phyloP scores from a whole-genome alignment of 306 rosid species.

The Cajanus cajan region DNA sequence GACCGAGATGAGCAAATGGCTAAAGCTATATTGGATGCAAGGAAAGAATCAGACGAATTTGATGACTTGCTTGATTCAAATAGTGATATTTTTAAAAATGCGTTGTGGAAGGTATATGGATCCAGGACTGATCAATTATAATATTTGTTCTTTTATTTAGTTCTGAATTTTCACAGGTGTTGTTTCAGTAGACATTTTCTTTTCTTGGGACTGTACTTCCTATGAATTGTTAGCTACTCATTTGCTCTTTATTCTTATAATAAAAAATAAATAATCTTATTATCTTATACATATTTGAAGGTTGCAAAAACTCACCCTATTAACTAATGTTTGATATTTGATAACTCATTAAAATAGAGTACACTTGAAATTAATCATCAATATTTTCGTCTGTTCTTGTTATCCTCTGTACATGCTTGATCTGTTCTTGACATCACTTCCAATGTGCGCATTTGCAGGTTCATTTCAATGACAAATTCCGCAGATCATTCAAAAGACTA shows the following conservation, averaged over 20 bases:
- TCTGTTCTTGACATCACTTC: background rate
- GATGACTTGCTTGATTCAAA: constrained; percentile 62
- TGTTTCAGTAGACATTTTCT: background rate
- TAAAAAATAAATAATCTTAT: too few relatives aligned
- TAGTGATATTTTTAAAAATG: constrained; percentile 47
- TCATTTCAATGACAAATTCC: constrained; percentile 48
- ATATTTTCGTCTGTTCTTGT: background rate
- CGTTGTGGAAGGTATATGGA: constrained; percentile 62
- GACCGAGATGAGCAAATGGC: constrained; percentile 51
- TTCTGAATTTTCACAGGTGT: background rate
- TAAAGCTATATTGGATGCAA: constrained; percentile 46
- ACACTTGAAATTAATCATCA: background rate
- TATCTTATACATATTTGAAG: too few relatives aligned
- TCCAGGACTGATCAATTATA: background rate
- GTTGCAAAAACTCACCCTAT: background rate
- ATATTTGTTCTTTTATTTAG: background rate
- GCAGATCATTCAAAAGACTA: constrained; percentile 53
- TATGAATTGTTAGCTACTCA: background rate
- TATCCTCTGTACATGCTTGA: background rate
- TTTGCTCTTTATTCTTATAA: background rate
- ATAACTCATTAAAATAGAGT: background rate
- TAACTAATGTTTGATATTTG: background rate
- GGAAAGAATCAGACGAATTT: constrained; percentile 46
- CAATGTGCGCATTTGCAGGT: constrained; percentile 37
- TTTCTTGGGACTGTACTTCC: background rate